phyloP scores from a whole-genome alignment of 2,329 filamentous ascomycete species.

The Zymoseptoria tritici region DNA sequence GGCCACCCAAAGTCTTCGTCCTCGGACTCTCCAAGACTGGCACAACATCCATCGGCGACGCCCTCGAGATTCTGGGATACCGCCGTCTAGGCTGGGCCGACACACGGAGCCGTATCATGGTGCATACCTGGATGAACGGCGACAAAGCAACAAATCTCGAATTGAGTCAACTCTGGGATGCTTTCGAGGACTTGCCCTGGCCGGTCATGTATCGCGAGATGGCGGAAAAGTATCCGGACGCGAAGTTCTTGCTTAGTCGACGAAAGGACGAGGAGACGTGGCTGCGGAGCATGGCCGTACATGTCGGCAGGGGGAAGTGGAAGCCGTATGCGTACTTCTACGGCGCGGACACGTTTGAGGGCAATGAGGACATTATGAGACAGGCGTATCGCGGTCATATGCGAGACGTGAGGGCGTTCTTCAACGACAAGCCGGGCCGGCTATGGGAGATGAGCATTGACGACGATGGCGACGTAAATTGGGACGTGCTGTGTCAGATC shows the following conservation, averaged over 20 bases:
- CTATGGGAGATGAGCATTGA: constrained; percentile 20
- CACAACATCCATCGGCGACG: constrained; percentile 27
- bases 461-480: constrained; percentile 18
- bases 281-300: constrained; percentile 23
- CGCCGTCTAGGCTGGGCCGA: constrained; percentile 28
- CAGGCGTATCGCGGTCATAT: constrained; percentile 21
- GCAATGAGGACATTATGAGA: constrained; percentile 19
- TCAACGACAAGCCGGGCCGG: constrained; percentile 15
- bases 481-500: constrained; percentile 17
- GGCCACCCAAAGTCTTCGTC: constrained; percentile 25
- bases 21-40: constrained; percentile 27
- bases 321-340: constrained; percentile 20
- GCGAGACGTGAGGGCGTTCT: constrained; percentile 16
- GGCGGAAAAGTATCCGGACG: constrained; percentile 22
- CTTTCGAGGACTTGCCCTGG: constrained; percentile 28
- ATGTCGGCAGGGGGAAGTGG: constrained; percentile 24
- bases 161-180: constrained; percentile 24
- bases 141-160: constrained; percentile 17
- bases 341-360: constrained; percentile 17
- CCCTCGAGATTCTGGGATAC: constrained; percentile 23
- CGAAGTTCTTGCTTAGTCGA: constrained; percentile 25
- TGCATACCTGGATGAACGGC: constrained; percentile 24
- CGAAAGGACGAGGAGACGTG: constrained; percentile 25
- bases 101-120: constrained; percentile 25
- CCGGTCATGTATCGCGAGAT: constrained; percentile 24